phyloP scores from a whole-genome alignment of 495 filamentous ascomycete genomes.

The Echria macrotheca region DNA sequence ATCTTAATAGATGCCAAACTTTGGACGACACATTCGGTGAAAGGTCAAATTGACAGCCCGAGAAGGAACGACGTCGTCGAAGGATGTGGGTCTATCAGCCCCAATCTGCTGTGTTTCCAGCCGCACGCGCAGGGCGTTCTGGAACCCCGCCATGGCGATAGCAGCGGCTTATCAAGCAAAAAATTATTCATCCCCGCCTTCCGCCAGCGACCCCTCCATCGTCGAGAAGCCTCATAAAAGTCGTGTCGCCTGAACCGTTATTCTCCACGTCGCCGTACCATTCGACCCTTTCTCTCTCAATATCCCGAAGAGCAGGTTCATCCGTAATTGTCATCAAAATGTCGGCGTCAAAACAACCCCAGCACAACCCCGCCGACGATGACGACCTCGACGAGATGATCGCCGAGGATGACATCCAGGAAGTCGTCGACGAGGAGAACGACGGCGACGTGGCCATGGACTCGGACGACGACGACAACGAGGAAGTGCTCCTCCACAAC shows the following conservation, averaged over 20 bases:
- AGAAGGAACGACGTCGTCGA: too few relatives aligned
- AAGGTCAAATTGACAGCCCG: too few relatives aligned
- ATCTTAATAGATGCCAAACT: too few relatives aligned
- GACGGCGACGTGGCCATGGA: conserved; percentile 48
- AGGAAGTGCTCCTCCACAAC: conserved; percentile 78
- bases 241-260: too few relatives aligned
- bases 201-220: background rate
- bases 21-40: too few relatives aligned
- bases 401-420: conserved; percentile 53
- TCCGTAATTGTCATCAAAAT: too few relatives aligned
- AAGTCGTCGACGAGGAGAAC: conserved; percentile 58
- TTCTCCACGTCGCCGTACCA: too few relatives aligned
- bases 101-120: too few relatives aligned
- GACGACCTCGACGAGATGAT: conserved; percentile 54
- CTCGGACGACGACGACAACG: conserved; percentile 41
- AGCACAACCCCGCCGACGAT: conserved; percentile 34
- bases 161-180: background rate
- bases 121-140: too few relatives aligned
- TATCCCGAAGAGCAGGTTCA: too few relatives aligned
- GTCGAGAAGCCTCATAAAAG: background rate
- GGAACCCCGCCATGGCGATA: background rate
- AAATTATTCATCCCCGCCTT: background rate
- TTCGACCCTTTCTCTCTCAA: too few relatives aligned
- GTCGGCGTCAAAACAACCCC: conserved; percentile 21
- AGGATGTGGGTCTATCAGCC: too few relatives aligned